Evolutionary conservation across 768 basidiomycete genomes (phyloP).

Genomic region (Suillus subalutaceus): DNA sequence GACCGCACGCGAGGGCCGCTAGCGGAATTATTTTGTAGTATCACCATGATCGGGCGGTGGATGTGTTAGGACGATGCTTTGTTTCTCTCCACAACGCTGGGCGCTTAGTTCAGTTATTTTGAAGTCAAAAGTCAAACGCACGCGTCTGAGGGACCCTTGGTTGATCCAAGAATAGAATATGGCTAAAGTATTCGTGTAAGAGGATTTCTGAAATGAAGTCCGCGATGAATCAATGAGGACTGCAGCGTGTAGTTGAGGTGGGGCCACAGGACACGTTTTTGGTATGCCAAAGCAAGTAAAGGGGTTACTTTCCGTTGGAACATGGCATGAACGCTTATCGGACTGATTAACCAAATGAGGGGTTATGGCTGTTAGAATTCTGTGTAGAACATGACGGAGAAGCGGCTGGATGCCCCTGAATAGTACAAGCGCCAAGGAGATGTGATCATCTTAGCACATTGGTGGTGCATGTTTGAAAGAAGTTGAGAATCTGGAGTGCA

Average conservation of each 20-base stretch:
- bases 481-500: not conserved
- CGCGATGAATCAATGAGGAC: conserved; percentile 5
- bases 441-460: conserved; percentile 4
- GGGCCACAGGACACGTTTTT: conserved; percentile 1
- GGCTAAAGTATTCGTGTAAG: not conserved
- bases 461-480: not conserved
- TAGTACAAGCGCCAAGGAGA: not conserved
- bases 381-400: not conserved
- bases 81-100: not conserved
- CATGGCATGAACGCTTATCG: not conserved
- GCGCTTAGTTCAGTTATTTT: not conserved
- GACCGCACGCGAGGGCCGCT: not conserved
- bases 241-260: not conserved
- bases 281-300: not conserved
- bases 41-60: not conserved
- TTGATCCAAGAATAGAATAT: not conserved
- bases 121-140: conserved; percentile 2
- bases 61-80: not conserved
- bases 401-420: not conserved
- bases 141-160: not conserved
- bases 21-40: not conserved
- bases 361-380: not conserved
- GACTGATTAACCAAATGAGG: not conserved
- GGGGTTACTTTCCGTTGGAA: conserved; percentile 3
- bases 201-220: conserved; percentile 1